Percentiles rank a stretch among this genome's conserved stretches.
Conservation (phyloP, 257 asterid genomes). For the Hygrophila difformis region DNA sequence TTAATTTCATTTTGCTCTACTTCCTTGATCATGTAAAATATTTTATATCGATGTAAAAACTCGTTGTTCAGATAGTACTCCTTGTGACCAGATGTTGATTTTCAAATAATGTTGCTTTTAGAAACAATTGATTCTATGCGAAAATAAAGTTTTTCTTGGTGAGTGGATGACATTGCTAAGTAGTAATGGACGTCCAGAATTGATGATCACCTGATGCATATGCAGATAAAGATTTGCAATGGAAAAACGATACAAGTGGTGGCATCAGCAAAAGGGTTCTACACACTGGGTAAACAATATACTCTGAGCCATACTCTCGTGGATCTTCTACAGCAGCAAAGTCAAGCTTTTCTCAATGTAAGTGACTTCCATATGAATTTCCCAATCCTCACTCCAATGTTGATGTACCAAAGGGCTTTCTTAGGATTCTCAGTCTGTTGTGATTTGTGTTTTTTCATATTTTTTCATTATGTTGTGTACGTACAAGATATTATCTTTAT, state of each 20-base stretch:
- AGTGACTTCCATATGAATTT: conserved; percentile 18
- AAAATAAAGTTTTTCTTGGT: background rate
- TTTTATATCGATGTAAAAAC: too few relatives aligned
- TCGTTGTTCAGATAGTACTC: too few relatives aligned
- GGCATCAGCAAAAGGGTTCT: conserved; percentile 85
- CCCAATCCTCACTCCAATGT: too few relatives aligned
- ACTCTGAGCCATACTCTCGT: conserved; percentile 79
- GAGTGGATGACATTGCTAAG: conserved; percentile 1
- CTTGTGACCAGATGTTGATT: background rate
- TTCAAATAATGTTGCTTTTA: background rate
- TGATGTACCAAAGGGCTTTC: too few relatives aligned
- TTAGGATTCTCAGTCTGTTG: background rate
- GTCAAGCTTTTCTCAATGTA: conserved; percentile 95
- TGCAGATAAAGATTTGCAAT: conserved; percentile 95
- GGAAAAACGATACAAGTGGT: conserved; percentile 82
- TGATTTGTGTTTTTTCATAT: background rate
- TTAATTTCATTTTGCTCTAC: background rate
- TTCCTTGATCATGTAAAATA: background rate
- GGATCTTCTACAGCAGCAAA: conserved; percentile 98
- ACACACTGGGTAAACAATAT: conserved; percentile 68
- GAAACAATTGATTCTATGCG: too few relatives aligned
- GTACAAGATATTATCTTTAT: background rate
- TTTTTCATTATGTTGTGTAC: background rate
- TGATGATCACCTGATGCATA: conserved; percentile 14
- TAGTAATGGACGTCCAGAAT: conserved; percentile 3